Base-by-base conservation (phyloP, 306 rosid genomes). In the Cucumis hystrix region DNA sequence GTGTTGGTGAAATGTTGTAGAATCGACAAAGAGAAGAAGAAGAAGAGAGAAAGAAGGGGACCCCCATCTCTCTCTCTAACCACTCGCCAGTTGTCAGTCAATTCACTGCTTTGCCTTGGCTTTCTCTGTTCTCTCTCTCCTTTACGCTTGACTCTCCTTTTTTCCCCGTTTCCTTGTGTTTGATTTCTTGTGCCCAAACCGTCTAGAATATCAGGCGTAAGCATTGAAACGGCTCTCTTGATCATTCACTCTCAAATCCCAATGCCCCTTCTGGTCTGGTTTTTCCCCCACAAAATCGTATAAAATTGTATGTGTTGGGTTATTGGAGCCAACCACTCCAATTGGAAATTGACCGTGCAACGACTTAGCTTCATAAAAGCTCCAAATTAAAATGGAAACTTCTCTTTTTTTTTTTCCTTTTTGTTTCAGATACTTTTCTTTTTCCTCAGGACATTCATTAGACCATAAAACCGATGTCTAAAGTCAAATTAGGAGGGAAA, bases 61-160 rank as follows among this genome's bases (percentile, higher is more conserved):
- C 59, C 59, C 59, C 13, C 76, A 12, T 73, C 81, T 78, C 64
- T 82, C 84, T 80, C 83, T 81, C 84, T 73, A 60, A 47, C 92
- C 85, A 85, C 96, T 89, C 79, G 87, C 82, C 83, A 68, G 75
- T 80, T 77, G 74, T 82, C 83, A 76, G 83, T 66, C 88, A 78
- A 83, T 82, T 82, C 91, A 85, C 80, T 80, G 79, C 80, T 83
- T 83, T 85, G 84, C 66, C 81, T 83, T 82, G 65, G 64, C 80
- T 77, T 85, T 83, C 57, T 68, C 25, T 51, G 78, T 56, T 60
- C 66, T 60, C 66, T 60, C 17, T 59, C 33, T 20, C 55, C 67
- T 79, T 70, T 69, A 30, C 70, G 52, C 37, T 71, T 35, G 33
- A 57, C 59, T n/a, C 5, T 60, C 11, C 63, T 59, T 37, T 28